A percentile compares a stretch with the other conserved stretches of the same genome.
These are phyloP conservation scores for Globisporangium paroecandrum DNA, from an alignment of 352 stramenopile species.

Conservation along the genomic window DNA sequence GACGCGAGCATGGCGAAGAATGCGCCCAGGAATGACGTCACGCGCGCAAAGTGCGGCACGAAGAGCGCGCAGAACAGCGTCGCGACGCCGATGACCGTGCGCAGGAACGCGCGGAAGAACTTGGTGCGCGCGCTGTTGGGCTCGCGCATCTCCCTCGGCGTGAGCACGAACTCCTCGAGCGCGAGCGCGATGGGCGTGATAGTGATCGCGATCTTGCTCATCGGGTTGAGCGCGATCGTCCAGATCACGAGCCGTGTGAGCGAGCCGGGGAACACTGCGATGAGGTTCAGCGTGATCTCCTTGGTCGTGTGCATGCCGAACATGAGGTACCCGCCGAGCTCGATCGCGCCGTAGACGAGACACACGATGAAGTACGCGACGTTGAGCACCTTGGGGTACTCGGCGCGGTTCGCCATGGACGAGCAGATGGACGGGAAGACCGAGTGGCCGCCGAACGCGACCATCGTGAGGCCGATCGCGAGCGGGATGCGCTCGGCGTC, in stretches of 20 bases:
- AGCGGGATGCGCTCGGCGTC: slow-evolving; percentile 68
- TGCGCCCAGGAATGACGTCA: slow-evolving; percentile 81
- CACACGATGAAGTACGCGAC: slow-evolving; percentile 72
- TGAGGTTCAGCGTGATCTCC: slow-evolving; percentile 85
- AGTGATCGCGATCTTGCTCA: slow-evolving; percentile 87
- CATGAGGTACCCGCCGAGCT: slow-evolving; percentile 80
- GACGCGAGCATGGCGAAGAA: slow-evolving; percentile 86
- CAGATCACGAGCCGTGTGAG: slow-evolving; percentile 71
- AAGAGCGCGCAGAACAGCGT: slow-evolving; percentile 66
- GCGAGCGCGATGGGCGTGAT: slow-evolving; percentile 74
- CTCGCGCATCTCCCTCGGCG: slow-evolving; percentile 31
- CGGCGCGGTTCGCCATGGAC: slow-evolving; percentile 58
- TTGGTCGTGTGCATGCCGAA: slow-evolving; percentile 76
- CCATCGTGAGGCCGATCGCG: slow-evolving; percentile 82
- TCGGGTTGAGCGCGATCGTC: slow-evolving; percentile 84
- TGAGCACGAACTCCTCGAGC: slow-evolving; percentile 72
- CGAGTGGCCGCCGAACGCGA: slow-evolving; percentile 84
- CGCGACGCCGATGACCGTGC: slow-evolving; percentile 47
- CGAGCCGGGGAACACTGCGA: slow-evolving; percentile 50
- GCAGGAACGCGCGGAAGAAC: slow-evolving; percentile 63
- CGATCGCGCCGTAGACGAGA: slow-evolving; percentile 71
- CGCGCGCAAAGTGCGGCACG: slow-evolving; percentile 79
- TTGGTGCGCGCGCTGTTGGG: slow-evolving; percentile 29
- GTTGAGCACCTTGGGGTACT: slow-evolving; percentile 71
- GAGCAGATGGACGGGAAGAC: slow-evolving; percentile 89